These are phyloP conservation scores for Jasminum sambac DNA, from an alignment of 257 asterid genomes.

Conservation along the genomic window DNA sequence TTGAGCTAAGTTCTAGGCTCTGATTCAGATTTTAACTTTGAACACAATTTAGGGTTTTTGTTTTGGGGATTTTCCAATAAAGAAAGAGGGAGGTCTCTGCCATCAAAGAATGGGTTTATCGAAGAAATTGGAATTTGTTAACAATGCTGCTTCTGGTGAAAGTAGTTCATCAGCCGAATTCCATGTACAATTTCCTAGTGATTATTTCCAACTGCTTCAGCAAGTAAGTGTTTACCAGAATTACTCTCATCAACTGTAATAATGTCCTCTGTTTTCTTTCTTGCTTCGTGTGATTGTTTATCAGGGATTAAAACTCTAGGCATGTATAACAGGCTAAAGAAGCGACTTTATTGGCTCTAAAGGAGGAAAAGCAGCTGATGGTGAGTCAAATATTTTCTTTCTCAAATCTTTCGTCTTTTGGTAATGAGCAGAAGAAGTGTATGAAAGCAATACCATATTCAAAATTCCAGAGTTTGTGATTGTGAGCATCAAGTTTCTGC, in stretches of 20 bases:
- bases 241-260: too few relatives aligned
- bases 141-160: constrained; percentile 36
- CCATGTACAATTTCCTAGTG: constrained; percentile 67
- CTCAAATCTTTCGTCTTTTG: constrained; percentile 1
- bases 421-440: constrained; percentile 27
- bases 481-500: constrained; percentile 76
- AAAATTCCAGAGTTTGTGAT: constrained; percentile 56
- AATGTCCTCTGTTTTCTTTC: too few relatives aligned
- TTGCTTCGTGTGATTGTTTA: not conserved
- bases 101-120: constrained; percentile 12
- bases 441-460: constrained; percentile 26
- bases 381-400: constrained; percentile 43
- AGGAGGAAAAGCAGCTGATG: constrained; percentile 68
- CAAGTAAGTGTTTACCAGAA: constrained; percentile 45
- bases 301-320: not conserved
- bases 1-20: not conserved
- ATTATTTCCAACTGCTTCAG: constrained; percentile 66
- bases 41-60: constrained; percentile 35
- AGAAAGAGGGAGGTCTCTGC: constrained; percentile 23
- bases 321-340: constrained; percentile 62
- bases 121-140: constrained; percentile 32
- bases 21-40: not conserved
- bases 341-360: constrained; percentile 71
- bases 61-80: constrained; percentile 29
- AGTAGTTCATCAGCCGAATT: constrained; percentile 42